Evolutionary conservation across 202 grass and related monocot genomes (phyloP), one percentile per base, ranked within the genome.

Genomic region (Hordeum pubiflorum): DNA sequence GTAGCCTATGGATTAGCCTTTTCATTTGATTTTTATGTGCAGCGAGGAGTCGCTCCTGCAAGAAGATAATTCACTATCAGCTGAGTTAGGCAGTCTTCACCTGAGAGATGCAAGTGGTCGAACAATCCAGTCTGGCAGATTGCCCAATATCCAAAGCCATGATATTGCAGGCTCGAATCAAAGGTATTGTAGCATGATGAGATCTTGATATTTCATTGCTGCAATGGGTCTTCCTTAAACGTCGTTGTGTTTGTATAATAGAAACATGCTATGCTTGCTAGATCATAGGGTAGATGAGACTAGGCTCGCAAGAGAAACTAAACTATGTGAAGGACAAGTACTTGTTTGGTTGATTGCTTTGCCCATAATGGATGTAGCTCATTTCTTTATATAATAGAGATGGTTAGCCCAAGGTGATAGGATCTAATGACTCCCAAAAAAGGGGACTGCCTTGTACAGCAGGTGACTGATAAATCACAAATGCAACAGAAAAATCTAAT

Each of bases 1-100:
- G 23, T 85, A 85, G 24, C 65, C 9, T 60, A 37, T 76, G 26
- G 73, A 76, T 62, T 48, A 77, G 67, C 38, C 38, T 15, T 78
- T 37, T 69, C 44, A 54, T 79, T 32, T 39, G 78, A 17, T 76
- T 87, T 43, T 80, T 63, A 65, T 89, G 41, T 81, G 79, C 83
- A 99, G 97, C 75, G 97, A 99, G 7, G 93, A 99, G 72, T 93
- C 76, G 10, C 91, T 99, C 80, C 83, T 99, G 75, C 93, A 99
- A 97, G 97, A 93, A 70, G 90, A 93, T 76, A 86, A 70, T 78
- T 85, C 85, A 9, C 60, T 93, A 24, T 71, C 91, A 81, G 52
- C 56, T 88, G 87, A 84, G 74, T 84, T 97, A 82, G 87, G 58
- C 40, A 85, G 61, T 69, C 56, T 90, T 46, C 87, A 76, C 5